phyloP scores from a whole-genome alignment of 2,329 filamentous ascomycete species.

The Lithohypha guttulata region DNA sequence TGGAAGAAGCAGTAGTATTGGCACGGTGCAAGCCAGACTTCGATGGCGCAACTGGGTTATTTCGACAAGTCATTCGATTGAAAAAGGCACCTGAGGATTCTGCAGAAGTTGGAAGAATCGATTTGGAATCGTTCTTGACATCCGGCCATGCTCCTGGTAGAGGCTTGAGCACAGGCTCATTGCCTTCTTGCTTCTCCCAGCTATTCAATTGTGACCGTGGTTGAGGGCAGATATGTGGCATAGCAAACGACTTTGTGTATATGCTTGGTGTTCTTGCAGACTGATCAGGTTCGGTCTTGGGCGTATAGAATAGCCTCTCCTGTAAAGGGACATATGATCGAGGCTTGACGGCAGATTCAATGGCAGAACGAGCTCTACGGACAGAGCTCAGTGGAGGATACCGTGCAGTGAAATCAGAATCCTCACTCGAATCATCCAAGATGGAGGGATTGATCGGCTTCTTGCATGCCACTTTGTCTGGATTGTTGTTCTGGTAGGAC shows the following conservation, averaged over 20 bases:
- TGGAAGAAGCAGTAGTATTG: slow-evolving; percentile 22
- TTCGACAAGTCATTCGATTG: slow-evolving; percentile 12
- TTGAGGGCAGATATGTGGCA: background rate
- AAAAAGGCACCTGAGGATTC: slow-evolving; percentile 13
- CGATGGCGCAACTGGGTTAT: background rate
- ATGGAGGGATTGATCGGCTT: slow-evolving; percentile 14
- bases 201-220: slow-evolving; percentile 7
- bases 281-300: slow-evolving; percentile 11
- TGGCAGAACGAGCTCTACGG: slow-evolving; percentile 12
- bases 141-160: slow-evolving; percentile 12
- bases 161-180: slow-evolving; percentile 19
- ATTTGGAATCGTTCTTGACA: slow-evolving; percentile 10
- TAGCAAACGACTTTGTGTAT: slow-evolving; percentile 11
- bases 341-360: background rate
- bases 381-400: slow-evolving; percentile 28
- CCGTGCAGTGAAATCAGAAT: slow-evolving; percentile 25
- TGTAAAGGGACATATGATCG: background rate
- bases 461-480: background rate
- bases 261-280: background rate
- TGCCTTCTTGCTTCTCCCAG: background rate
- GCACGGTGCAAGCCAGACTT: slow-evolving; percentile 8
- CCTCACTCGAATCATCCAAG: slow-evolving; percentile 26
- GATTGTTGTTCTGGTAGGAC: background rate
- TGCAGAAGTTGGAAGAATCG: background rate
- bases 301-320: slow-evolving; percentile 14